A percentile compares a stretch with the other conserved stretches of the same genome.
Evolutionary conservation across 169 alveolate species (phyloP).

Genomic region (Hepatocystis sp.): DNA sequence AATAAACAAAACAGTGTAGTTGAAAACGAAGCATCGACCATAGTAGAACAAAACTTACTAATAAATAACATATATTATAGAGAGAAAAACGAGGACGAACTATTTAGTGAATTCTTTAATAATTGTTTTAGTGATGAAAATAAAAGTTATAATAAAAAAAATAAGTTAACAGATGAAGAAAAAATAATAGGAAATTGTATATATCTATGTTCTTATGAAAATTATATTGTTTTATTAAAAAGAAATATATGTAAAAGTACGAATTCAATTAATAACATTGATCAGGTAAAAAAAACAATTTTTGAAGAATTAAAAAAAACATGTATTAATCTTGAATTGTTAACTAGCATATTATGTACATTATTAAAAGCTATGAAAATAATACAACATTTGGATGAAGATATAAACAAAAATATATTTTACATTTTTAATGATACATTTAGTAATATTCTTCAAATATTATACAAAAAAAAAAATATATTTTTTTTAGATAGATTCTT

Average conservation of each 20-base stretch:
- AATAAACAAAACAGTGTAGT: too few species aligned
- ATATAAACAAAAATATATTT: slow-evolving; percentile 1
- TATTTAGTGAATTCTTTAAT: background rate
- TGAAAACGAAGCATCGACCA: background rate
- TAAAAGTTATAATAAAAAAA: background rate
- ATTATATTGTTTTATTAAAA: slow-evolving; percentile 18
- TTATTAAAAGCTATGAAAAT: slow-evolving; percentile 40
- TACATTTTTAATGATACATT: slow-evolving; percentile 17
- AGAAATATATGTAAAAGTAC: background rate
- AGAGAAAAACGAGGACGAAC: background rate
- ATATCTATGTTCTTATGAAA: slow-evolving; percentile 21
- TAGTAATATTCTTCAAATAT: slow-evolving; percentile 15
- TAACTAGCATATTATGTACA: slow-evolving; percentile 25
- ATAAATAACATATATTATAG: slow-evolving; percentile 1
- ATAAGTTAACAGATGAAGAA: background rate
- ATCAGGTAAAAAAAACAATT: background rate
- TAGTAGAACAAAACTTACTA: background rate
- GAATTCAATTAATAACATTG: background rate
- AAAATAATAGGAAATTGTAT: slow-evolving; percentile 5
- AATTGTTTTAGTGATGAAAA: slow-evolving; percentile 4
- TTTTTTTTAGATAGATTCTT: slow-evolving; percentile 32
- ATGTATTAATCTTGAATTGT: slow-evolving; percentile 20
- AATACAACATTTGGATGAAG: slow-evolving; percentile 21
- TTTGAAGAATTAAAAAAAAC: slow-evolving; percentile 3
- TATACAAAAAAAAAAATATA: slow-evolving; percentile 28